Base-by-base conservation (phyloP, 495 filamentous ascomycete genomes). In the Penicillium coprophilum region DNA sequence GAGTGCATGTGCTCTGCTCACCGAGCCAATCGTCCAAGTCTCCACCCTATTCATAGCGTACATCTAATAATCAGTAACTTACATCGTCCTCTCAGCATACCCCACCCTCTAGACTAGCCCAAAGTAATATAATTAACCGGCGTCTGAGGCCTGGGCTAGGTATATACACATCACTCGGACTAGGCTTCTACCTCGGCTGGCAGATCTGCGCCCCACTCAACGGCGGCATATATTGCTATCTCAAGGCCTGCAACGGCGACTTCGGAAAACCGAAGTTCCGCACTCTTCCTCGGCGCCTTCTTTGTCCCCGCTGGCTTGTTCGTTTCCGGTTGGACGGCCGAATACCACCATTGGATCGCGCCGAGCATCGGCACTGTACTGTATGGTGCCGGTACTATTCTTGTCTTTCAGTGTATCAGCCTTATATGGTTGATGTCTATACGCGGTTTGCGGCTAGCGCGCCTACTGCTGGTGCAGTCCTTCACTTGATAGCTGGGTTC, bases 401-500 rank as follows among this genome's bases (percentile, higher is more conserved):
- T 87, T 6, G 72, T 77, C 0, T 88, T 87, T 65, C 88, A 90
- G 70, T 86, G 83, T 58, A 82, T 85, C 86, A 89, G 72, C 85
- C 83, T 9, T 94, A 89, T 62, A 71, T 91, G 45, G 83, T 92
- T n/a, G 90, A 96, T 64, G 70, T 86, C 6, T 92, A 92, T 68
- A 83, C 84, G 23, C 78, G 81, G 7, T 94, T 82, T 66, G 87
- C 90, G 8, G 89, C 90, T 9, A 86, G 81, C 57, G 91, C 88
- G 1, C 66, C 90, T 12, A 86, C 78, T 1, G 88, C 91, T 1
- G 78, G 77, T 2, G 82, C 85, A 3, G 81, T 91, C 12, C 63
- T 93, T 59, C 77, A 90, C 17, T 84, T 77, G 21, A 43, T 91
- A 13, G 84, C 85, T 1, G 89, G 89, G 2, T 91, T 92, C 63